Conservation (phyloP, 768 basidiomycete genomes). For the Lyophyllum shimeji region DNA sequence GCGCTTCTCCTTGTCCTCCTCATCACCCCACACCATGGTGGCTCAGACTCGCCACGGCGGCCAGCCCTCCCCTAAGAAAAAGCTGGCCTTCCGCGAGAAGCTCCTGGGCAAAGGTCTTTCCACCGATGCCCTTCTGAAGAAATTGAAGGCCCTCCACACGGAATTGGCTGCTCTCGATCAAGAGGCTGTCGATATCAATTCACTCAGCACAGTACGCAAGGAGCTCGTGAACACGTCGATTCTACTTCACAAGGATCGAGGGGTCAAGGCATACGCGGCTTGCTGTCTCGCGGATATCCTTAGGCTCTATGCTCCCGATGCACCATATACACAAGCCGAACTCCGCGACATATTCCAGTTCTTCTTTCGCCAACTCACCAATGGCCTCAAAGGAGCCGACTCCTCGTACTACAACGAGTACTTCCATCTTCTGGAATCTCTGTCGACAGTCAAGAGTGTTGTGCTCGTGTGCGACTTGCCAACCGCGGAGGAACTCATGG, state of each 20-base stretch:
- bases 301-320: constrained; percentile 92
- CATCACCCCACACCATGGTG: constrained; percentile 51
- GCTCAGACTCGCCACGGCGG: constrained; percentile 68
- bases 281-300: constrained; percentile 95
- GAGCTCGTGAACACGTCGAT: constrained; percentile 81
- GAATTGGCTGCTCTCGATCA: constrained; percentile 86
- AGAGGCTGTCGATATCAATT: constrained; percentile 74
- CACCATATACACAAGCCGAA: constrained; percentile 88
- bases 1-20: constrained; percentile 18
- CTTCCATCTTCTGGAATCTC: constrained; percentile 89
- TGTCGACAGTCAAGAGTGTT: constrained; percentile 93
- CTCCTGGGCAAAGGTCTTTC: constrained; percentile 73
- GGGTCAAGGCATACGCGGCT: constrained; percentile 92
- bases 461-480: constrained; percentile 93
- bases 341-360: constrained; percentile 97
- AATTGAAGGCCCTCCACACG: constrained; percentile 74
- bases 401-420: constrained; percentile 90
- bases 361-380: constrained; percentile 84
- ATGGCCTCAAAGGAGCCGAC: constrained; percentile 73
- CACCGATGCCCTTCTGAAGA: constrained; percentile 83
- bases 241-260: constrained; percentile 91
- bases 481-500: constrained; percentile 80
- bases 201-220: constrained; percentile 67
- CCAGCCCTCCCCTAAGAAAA: constrained; percentile 52
- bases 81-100: constrained; percentile 79